These are phyloP conservation scores for Colletotrichum salicis DNA, from an alignment of 2,329 filamentous ascomycete genomes.

Conservation along the genomic window DNA sequence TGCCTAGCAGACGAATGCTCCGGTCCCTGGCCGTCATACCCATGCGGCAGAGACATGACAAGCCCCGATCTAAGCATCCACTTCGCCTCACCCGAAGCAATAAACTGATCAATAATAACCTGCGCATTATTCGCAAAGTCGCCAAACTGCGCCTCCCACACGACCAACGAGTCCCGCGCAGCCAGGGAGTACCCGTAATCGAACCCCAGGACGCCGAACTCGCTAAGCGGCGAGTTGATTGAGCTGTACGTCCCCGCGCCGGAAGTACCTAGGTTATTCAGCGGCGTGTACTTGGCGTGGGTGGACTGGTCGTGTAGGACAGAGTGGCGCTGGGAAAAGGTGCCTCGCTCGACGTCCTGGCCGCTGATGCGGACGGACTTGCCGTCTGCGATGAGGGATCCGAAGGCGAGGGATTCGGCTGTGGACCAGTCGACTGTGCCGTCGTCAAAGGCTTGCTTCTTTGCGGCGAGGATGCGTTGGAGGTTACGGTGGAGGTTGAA, in stretches of 20 bases:
- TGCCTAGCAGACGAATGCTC: constrained; percentile 98
- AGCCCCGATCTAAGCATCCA: constrained; percentile 98
- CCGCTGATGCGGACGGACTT: constrained; percentile 97
- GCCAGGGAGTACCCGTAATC: constrained; percentile 98
- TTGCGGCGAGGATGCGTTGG: constrained; percentile 90
- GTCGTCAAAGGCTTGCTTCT: constrained; percentile 89
- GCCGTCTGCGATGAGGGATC: constrained; percentile 87
- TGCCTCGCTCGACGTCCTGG: constrained; percentile 99
- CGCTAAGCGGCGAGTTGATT: constrained; percentile 87
- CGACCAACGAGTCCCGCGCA: constrained; percentile 93
- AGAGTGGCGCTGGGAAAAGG: constrained; percentile 96
- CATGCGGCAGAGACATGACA: constrained; percentile 95
- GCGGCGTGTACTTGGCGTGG: constrained; percentile 89
- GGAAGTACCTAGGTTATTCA: constrained; percentile 86
- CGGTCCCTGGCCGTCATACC: constrained; percentile 97
- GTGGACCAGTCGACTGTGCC: constrained; percentile 98
- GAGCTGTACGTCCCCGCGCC: constrained; percentile 93
- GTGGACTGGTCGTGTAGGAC: constrained; percentile 97
- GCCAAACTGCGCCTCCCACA: constrained; percentile 99
- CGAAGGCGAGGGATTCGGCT: constrained; percentile 94
- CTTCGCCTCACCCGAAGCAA: constrained; percentile 96
- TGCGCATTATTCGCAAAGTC: constrained; percentile 99
- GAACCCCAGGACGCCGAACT: constrained; percentile 84
- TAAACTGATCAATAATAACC: constrained; percentile 98
- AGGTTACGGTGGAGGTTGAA: constrained; percentile 94